Evolutionary conservation across 208 protist species (phyloP).

Genomic region (Porcisia deanei): DNA sequence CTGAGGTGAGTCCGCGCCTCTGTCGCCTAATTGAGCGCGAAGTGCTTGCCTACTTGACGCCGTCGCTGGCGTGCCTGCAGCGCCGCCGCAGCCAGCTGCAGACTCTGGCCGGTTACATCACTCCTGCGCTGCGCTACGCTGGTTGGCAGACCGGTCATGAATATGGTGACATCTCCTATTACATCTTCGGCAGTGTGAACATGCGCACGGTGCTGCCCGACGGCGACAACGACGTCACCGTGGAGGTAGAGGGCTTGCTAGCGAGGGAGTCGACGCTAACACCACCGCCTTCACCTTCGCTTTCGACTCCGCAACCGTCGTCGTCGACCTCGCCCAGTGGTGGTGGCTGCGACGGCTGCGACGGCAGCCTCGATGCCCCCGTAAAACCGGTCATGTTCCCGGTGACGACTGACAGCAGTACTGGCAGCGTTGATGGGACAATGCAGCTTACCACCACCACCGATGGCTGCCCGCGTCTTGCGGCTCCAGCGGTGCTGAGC

Average conservation of each 20-base stretch:
- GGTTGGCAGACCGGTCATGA: slow-evolving; percentile 31
- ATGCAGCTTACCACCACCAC: slow-evolving; percentile 51
- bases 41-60: slow-evolving; percentile 61
- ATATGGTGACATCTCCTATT: slow-evolving; percentile 66
- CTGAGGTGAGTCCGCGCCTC: slow-evolving; percentile 56
- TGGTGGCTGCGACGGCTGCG: not conserved
- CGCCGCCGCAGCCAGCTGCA: slow-evolving; percentile 62
- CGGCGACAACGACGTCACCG: slow-evolving; percentile 87
- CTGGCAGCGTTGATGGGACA: slow-evolving; percentile 48
- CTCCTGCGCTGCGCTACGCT: slow-evolving; percentile 52
- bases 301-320: slow-evolving; percentile 7
- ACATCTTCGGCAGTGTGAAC: slow-evolving; percentile 87
- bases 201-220: slow-evolving; percentile 89
- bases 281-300: slow-evolving; percentile 13
- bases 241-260: slow-evolving; percentile 78
- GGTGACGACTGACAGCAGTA: slow-evolving; percentile 62
- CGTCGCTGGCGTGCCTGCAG: slow-evolving; percentile 46
- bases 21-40: slow-evolving; percentile 64
- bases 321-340: slow-evolving; percentile 4
- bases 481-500: slow-evolving; percentile 52
- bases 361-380: not conserved
- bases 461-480: slow-evolving; percentile 44
- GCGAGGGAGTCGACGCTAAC: slow-evolving; percentile 17
- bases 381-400: slow-evolving; percentile 22
- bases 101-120: slow-evolving; percentile 60